These are phyloP conservation scores for Podospora fimiseda DNA, from an alignment of 495 filamentous ascomycete genomes.

Conservation along the genomic window DNA sequence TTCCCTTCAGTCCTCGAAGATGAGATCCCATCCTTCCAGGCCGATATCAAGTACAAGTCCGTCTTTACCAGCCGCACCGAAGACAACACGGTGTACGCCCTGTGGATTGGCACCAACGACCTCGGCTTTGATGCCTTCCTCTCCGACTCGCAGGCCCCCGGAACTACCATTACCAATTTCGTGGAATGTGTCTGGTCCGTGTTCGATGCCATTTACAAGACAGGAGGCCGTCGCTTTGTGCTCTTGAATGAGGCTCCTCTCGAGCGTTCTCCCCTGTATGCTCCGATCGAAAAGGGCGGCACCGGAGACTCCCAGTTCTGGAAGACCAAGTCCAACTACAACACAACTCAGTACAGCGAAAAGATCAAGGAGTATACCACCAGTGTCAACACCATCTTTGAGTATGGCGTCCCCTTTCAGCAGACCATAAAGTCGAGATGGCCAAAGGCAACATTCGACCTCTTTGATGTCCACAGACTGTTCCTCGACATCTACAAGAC, in stretches of 20 bases:
- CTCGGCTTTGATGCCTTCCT: constrained; percentile 58
- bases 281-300: constrained; percentile 44
- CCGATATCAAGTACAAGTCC: constrained; percentile 47
- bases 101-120: constrained; percentile 80
- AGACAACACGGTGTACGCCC: constrained; percentile 59
- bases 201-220: constrained; percentile 54
- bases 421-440: constrained; percentile 45
- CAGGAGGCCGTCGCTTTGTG: constrained; percentile 63
- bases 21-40: constrained; percentile 62
- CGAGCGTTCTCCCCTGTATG: constrained; percentile 56
- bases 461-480: constrained; percentile 59
- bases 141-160: constrained; percentile 51
- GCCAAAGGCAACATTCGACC: constrained; percentile 53
- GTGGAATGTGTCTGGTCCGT: constrained; percentile 56
- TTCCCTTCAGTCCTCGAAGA: constrained; percentile 62
- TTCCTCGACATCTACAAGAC: constrained; percentile 56
- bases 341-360: constrained; percentile 41
- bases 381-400: constrained; percentile 54
- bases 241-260: constrained; percentile 60
- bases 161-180: constrained; percentile 55
- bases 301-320: constrained; percentile 49
- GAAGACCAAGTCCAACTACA: constrained; percentile 45
- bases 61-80: constrained; percentile 45
- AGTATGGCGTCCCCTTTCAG: constrained; percentile 56
- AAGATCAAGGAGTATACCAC: constrained; percentile 59